Conservation (phyloP, 495 filamentous ascomycete species). For the Lindgomyces ingoldianus region DNA sequence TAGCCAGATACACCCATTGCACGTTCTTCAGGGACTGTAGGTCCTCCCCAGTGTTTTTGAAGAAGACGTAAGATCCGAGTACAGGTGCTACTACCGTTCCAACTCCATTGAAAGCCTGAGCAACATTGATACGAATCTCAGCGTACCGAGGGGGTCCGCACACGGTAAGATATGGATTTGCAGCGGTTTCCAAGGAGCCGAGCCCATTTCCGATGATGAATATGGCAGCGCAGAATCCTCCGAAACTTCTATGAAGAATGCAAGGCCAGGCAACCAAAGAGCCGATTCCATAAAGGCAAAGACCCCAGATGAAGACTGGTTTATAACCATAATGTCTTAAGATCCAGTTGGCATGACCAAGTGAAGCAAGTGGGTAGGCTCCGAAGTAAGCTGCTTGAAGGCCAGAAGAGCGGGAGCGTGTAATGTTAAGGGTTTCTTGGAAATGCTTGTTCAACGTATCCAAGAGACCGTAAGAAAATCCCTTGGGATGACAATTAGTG, state of each 20-base stretch:
- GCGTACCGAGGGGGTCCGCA: constrained; percentile 55
- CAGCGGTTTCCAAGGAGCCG: constrained; percentile 57
- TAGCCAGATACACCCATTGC: constrained; percentile 76
- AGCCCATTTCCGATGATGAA: constrained; percentile 61
- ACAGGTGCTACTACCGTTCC: constrained; percentile 67
- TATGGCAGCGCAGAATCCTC: constrained; percentile 61
- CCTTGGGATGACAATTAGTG: constrained; percentile 2
- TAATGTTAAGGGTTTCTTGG: constrained; percentile 57
- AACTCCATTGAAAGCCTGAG: constrained; percentile 69
- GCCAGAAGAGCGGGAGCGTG: constrained; percentile 53
- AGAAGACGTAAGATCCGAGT: constrained; percentile 69
- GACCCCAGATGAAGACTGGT: constrained; percentile 42
- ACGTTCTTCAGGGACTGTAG: constrained; percentile 55
- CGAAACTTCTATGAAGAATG: constrained; percentile 56
- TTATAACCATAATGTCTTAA: constrained; percentile 45
- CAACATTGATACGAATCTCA: constrained; percentile 63
- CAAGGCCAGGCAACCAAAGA: constrained; percentile 59
- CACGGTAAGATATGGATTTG: constrained; percentile 60
- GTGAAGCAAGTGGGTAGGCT: constrained; percentile 61
- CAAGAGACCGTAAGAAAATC: constrained; percentile 81
- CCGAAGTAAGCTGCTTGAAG: constrained; percentile 60
- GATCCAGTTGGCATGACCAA: constrained; percentile 59
- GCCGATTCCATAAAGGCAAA: constrained; percentile 45
- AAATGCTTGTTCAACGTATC: constrained; percentile 71
- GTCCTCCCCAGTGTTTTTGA: constrained; percentile 56